Evolutionary conservation across 345 rosid species (phyloP).

Genomic region (Luvunga scandens): DNA sequence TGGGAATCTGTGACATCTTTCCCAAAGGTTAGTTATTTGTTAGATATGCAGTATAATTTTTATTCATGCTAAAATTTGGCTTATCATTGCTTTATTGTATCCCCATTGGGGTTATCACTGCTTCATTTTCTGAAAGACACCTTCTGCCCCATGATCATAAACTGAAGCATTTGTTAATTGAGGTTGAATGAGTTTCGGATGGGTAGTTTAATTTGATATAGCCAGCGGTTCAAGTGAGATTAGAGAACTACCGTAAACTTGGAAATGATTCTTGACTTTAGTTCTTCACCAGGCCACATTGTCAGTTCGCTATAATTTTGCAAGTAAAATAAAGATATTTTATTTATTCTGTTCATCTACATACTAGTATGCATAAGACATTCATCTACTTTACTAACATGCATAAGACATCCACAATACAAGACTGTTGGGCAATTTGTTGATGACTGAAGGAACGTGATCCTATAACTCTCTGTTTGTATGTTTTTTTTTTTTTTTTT

Average conservation of each 20-base stretch:
- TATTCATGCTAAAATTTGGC: background rate
- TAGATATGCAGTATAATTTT: background rate
- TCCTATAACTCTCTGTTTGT: background rate
- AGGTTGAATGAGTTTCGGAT: background rate
- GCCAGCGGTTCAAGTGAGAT: background rate
- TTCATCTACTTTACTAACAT: background rate
- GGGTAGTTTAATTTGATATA: background rate
- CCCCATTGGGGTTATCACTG: background rate
- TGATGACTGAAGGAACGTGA: background rate
- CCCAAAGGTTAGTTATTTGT: conserved; percentile 58
- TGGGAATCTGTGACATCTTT: conserved; percentile 72
- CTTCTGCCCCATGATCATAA: background rate
- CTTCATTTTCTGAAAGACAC: background rate
- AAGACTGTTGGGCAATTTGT: background rate
- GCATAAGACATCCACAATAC: no score
- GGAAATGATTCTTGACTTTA: background rate
- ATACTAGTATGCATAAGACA: background rate
- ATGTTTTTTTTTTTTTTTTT: background rate
- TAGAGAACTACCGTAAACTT: background rate
- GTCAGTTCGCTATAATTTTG: background rate
- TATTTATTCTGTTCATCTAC: background rate
- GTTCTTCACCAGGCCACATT: background rate
- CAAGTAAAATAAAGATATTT: background rate
- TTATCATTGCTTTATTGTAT: background rate
- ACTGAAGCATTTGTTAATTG: background rate